Conservation (phyloP, 1,284 basidiomycete species). For the Moesziomyces aphidis region DNA sequence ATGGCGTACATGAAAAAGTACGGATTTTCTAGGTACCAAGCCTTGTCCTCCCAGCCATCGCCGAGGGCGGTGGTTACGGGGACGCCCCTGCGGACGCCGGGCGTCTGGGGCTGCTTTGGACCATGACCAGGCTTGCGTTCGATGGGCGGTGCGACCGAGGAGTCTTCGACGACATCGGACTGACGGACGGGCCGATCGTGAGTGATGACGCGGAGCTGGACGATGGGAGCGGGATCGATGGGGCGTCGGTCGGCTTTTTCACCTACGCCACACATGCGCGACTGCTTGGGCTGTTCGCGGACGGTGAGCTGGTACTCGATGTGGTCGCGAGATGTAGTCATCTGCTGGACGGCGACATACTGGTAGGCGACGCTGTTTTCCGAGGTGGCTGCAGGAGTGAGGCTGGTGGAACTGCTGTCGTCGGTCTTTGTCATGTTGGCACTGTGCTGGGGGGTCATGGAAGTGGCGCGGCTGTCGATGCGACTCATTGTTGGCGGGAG, state of each 20-base stretch:
- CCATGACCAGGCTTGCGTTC: constrained; percentile 38
- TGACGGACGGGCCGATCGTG: constrained; percentile 53
- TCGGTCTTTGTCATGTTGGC: constrained; percentile 21
- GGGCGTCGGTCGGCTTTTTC: constrained; percentile 92
- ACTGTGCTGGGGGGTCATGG: constrained; percentile 9
- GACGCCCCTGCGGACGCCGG: constrained; percentile 46
- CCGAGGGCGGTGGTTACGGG: constrained; percentile 55
- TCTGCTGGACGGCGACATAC: constrained; percentile 56
- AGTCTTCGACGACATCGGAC: constrained; percentile 12
- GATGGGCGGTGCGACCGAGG: constrained; percentile 32
- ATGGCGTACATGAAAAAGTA: constrained; percentile 66
- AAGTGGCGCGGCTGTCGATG: constrained; percentile 11
- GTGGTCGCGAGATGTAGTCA: constrained; percentile 49
- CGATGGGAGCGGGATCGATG: constrained; percentile 94
- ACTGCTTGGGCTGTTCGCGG: constrained; percentile 64
- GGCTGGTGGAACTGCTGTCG: constrained; percentile 33
- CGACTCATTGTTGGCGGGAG: constrained; percentile 10
- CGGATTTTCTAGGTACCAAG: constrained; percentile 65
- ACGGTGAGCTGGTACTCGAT: constrained; percentile 62
- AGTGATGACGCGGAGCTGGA: constrained; percentile 87
- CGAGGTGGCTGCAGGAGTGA: constrained; percentile 10
- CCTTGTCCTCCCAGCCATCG: constrained; percentile 65
- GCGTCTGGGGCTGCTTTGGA: constrained; percentile 22
- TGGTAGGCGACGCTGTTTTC: constrained; percentile 56
- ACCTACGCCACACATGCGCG: constrained; percentile 63